Evolutionary conservation across 106 monocot species (phyloP).

Genomic region (Allium cepa): DNA sequence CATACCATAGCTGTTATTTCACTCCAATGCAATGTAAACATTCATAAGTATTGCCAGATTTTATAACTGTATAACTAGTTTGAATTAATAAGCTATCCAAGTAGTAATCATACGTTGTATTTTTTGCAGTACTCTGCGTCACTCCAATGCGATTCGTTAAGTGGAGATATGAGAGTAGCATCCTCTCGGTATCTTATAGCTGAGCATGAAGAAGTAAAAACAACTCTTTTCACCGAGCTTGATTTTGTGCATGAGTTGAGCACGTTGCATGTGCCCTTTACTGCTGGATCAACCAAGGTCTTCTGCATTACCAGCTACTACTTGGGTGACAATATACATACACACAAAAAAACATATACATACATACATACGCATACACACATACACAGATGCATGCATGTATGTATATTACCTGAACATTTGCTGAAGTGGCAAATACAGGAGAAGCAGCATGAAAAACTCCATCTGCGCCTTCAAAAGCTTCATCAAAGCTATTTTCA

Average conservation of each 20-base stretch:
- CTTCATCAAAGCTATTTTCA: constrained; percentile 74
- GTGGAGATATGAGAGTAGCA: constrained; percentile 29
- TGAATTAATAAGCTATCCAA: neutral
- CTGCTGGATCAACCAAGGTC: constrained; percentile 51
- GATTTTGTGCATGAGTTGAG: constrained; percentile 61
- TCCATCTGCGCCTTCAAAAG: constrained; percentile 76
- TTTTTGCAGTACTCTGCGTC: constrained; percentile 67
- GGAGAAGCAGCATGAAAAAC: constrained; percentile 91
- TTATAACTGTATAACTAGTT: neutral
- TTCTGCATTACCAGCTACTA: constrained; percentile 24
- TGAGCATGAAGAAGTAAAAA: constrained; percentile 86
- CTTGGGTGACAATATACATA: no score
- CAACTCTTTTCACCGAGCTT: constrained; percentile 51
- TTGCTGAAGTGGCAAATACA: constrained; percentile 28
- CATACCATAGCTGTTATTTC: constrained; percentile 64
- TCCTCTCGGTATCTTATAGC: constrained; percentile 60
- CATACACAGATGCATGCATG: no score
- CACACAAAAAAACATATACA: no score
- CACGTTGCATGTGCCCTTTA: constrained; percentile 70
- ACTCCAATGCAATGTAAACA: neutral
- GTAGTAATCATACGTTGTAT: constrained; percentile 35
- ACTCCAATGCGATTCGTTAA: constrained; percentile 90
- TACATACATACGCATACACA: no score
- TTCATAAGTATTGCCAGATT: neutral
- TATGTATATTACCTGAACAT: constrained; percentile 25